Base-by-base conservation (phyloP, 2,329 filamentous ascomycete species). In the Fusarium euwallaceae region DNA sequence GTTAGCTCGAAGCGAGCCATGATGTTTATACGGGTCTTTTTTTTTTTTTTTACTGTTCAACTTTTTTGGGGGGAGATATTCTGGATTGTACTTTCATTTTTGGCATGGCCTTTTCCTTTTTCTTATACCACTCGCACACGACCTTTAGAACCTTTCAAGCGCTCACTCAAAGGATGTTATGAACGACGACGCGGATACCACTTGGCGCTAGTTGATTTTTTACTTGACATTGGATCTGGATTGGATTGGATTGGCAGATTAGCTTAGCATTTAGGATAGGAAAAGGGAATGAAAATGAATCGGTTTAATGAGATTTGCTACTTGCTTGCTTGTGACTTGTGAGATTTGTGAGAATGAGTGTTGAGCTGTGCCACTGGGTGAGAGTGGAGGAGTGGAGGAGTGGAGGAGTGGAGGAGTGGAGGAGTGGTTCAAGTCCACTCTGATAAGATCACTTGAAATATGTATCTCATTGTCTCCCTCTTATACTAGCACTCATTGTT, bases 1-100 rank as follows among this genome's bases (percentile, higher is more conserved):
- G 69, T 76, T 73, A 71, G 75, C 76, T 78, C 76, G 66, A 77
- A 72, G 77, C 67, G 76, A 78, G 76, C 76, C 56, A 76, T 65
- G 64, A 70, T 71, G 64, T 66, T 74, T 73, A 61, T 70, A 76
- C 70, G 66, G 66, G 55, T 65, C 60, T 61, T 63, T 62, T 43
- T 56, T 61, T 56, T 61, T 63, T 58, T 48, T 41, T 62, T 65
- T 37, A n/a, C n/a, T 48, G 43, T 48, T 48, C 24, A 16, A 20
- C 65, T 59, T 51, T 60, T 70, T 22, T 24, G 10, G 55, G 34
- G 55, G 55, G 24, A 51, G 55, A 22, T 39, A 39, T 39, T 24
- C 20, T 37, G 55, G 55, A 39, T n/a, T 74, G 72, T 69, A 45
- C 39, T 69, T 75, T 62, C 41, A 59, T 69, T 58, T 51, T 37